These are phyloP conservation scores for Thalia dealbata DNA, from an alignment of 176 grass and related monocot species.

Conservation along the genomic window DNA sequence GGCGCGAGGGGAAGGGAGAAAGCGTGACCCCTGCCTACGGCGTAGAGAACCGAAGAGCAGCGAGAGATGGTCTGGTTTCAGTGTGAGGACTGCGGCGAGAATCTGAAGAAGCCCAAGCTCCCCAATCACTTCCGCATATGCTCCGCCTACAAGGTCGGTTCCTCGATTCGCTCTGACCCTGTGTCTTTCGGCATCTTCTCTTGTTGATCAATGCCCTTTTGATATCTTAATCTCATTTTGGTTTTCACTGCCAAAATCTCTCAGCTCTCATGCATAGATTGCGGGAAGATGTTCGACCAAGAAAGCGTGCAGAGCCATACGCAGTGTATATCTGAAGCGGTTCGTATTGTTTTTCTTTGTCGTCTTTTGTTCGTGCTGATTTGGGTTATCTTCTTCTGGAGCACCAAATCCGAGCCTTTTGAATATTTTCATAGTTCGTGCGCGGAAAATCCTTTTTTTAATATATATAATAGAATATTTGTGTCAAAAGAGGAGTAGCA, in stretches of 20 bases:
- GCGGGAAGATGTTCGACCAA: slow-evolving; percentile 61
- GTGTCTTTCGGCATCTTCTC: neutral
- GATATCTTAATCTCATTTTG: neutral
- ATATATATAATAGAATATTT: too few species aligned
- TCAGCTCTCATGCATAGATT: slow-evolving; percentile 92
- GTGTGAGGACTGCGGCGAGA: slow-evolving; percentile 84
- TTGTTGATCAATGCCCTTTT: neutral
- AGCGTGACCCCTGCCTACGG: neutral
- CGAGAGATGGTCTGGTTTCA: slow-evolving; percentile 91
- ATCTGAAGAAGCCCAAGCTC: slow-evolving; percentile 97
- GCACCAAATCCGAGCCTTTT: neutral
- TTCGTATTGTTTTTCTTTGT: slow-evolving; percentile 14
- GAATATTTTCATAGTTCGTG: neutral
- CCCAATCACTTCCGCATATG: slow-evolving; percentile 77
- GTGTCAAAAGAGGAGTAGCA: too few species aligned
- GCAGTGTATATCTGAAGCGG: slow-evolving; percentile 88
- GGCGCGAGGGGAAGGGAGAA: neutral
- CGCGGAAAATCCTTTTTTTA: too few species aligned
- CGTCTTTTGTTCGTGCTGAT: neutral
- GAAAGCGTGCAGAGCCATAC: slow-evolving; percentile 62
- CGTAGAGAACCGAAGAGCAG: neutral
- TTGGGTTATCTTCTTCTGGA: neutral
- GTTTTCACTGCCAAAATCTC: neutral
- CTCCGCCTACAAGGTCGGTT: slow-evolving; percentile 69
- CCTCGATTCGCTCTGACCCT: neutral